phyloP scores from a whole-genome alignment of 2,329 filamentous ascomycete species.

The Alternaria sp. region DNA sequence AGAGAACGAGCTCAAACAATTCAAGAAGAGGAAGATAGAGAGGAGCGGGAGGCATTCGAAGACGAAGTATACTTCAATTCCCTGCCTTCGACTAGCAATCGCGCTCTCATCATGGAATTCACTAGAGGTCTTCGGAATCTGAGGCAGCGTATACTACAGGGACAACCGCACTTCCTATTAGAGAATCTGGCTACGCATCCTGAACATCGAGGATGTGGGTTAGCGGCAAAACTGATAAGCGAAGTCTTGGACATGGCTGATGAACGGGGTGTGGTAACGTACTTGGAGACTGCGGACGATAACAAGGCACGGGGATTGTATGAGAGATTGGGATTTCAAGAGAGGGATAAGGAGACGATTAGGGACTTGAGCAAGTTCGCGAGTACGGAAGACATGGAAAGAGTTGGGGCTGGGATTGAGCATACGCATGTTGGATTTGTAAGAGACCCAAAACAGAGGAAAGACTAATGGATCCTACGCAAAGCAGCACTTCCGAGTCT shows the following conservation, averaged over 20 bases:
- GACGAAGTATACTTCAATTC: slow-evolving; percentile 31
- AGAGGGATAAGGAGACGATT: slow-evolving; percentile 27
- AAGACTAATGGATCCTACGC: neutral
- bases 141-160: slow-evolving; percentile 21
- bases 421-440: neutral
- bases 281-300: slow-evolving; percentile 39
- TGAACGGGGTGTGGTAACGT: slow-evolving; percentile 25
- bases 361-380: slow-evolving; percentile 20
- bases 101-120: slow-evolving; percentile 37
- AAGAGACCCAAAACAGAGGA: neutral
- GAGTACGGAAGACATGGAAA: neutral
- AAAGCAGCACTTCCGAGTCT: neutral
- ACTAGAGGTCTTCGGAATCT: slow-evolving; percentile 23
- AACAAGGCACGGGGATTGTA: slow-evolving; percentile 38
- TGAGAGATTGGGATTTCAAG: slow-evolving; percentile 37
- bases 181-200: slow-evolving; percentile 43
- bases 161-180: slow-evolving; percentile 28
- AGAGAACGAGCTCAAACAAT: no score
- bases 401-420: neutral
- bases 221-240: slow-evolving; percentile 33
- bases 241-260: slow-evolving; percentile 30
- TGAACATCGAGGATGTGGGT: slow-evolving; percentile 31
- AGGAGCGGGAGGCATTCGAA: slow-evolving; percentile 34
- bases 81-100: slow-evolving; percentile 37
- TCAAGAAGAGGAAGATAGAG: slow-evolving; percentile 19